Conservation (phyloP, 2,329 filamentous ascomycete genomes). For the Myrmaecium sp. region DNA sequence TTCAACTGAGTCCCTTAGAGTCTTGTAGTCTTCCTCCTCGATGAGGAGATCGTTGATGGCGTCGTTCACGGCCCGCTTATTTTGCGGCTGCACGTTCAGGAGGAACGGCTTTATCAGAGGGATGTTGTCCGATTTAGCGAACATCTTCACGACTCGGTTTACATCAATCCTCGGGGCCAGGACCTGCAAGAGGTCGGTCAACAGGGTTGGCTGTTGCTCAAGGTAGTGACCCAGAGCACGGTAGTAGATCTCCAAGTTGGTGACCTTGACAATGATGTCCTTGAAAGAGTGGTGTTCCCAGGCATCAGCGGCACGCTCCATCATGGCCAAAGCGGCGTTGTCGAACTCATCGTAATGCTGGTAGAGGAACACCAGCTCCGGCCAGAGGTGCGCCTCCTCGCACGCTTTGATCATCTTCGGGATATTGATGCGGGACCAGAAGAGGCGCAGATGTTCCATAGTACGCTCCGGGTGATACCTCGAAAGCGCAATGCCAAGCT, state of each 20-base stretch:
- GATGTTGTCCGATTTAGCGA: slow-evolving; percentile 95
- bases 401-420: slow-evolving; percentile 89
- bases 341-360: slow-evolving; percentile 98
- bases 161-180: slow-evolving; percentile 91
- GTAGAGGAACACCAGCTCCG: slow-evolving; percentile 94
- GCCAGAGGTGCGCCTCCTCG: slow-evolving; percentile 92
- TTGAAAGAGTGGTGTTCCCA: slow-evolving; percentile 99
- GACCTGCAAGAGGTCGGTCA: slow-evolving; percentile 88
- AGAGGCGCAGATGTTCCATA: slow-evolving; percentile 97
- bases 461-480: slow-evolving; percentile 91
- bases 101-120: slow-evolving; percentile 98
- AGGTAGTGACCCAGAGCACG: slow-evolving; percentile 93
- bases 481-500: slow-evolving; percentile 76
- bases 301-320: slow-evolving; percentile 90
- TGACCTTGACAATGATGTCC: slow-evolving; percentile 93
- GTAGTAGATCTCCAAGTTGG: slow-evolving; percentile 98
- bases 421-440: slow-evolving; percentile 96
- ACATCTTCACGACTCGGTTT: slow-evolving; percentile 98
- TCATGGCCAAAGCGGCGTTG: slow-evolving; percentile 91
- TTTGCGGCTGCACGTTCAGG: slow-evolving; percentile 86
- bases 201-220: slow-evolving; percentile 83
- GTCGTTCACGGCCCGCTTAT: slow-evolving; percentile 96
- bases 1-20: slow-evolving; percentile 87
- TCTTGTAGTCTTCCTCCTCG: slow-evolving; percentile 99
- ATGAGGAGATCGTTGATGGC: slow-evolving; percentile 96